These are phyloP conservation scores for Smallanthus sonchifolius DNA, from an alignment of 129 eudicot genomes.

Conservation along the genomic window DNA sequence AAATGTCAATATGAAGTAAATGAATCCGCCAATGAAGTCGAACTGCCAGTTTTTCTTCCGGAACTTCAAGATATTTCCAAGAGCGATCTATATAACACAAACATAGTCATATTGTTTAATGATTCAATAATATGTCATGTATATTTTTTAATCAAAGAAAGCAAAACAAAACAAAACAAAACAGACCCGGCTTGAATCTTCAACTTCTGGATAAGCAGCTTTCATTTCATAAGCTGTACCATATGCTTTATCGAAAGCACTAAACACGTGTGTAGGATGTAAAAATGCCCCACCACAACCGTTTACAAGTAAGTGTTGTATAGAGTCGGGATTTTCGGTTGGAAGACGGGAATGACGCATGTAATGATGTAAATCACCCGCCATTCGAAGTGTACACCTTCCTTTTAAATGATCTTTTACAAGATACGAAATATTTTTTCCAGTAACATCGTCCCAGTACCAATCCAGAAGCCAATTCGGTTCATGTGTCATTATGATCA, in stretches of 20 bases:
- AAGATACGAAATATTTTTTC: conserved; percentile 77
- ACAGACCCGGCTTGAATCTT: conserved; percentile 92
- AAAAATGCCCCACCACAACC: conserved; percentile 99
- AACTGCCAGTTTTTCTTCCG: conserved; percentile 99
- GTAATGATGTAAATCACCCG: conserved; percentile 95
- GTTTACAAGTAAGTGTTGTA: conserved; percentile 88
- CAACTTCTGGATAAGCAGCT: conserved; percentile 87
- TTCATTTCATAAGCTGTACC: conserved; percentile 70
- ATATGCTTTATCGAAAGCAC: conserved; percentile 54
- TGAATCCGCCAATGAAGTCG: conserved; percentile 90
- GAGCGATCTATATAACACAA: conserved; percentile 63
- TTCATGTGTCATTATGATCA: conserved; percentile 96
- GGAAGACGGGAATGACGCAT: conserved; percentile 91
- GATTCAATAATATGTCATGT: neutral
- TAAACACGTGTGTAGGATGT: conserved; percentile 96
- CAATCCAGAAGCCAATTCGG: conserved; percentile 96
- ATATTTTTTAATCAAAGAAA: neutral
- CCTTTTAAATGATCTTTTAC: conserved; percentile 76
- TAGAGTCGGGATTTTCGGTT: conserved; percentile 71
- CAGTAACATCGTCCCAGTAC: conserved; percentile 91
- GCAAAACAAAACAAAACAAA: neutral
- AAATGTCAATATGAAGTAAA: conserved; percentile 80
- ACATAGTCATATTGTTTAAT: neutral
- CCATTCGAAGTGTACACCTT: conserved; percentile 86
- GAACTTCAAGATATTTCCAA: conserved; percentile 92